Conservation (phyloP, 805 yeast genomes). For the Jamesozyma hellenica region DNA sequence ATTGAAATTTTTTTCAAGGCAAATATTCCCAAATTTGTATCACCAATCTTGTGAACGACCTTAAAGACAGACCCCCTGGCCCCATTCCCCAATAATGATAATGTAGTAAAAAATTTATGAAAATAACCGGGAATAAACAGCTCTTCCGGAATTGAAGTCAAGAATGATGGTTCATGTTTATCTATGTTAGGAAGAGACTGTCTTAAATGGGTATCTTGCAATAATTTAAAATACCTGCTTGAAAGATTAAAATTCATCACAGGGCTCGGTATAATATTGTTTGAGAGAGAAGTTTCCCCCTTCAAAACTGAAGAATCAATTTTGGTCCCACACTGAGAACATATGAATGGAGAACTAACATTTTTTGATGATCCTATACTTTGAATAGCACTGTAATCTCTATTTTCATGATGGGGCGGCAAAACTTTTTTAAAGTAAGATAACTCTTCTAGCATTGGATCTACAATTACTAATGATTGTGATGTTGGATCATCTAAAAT, state of each 20-base stretch:
- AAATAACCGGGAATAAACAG: constrained; percentile 80
- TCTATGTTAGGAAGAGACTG: constrained; percentile 1
- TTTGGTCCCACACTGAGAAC: constrained; percentile 27
- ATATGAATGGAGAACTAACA: constrained; percentile 18
- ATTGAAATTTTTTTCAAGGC: constrained; percentile 81
- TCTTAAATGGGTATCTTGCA: constrained; percentile 11
- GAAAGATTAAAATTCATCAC: constrained; percentile 9
- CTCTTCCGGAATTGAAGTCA: constrained; percentile 35
- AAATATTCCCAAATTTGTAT: constrained; percentile 64
- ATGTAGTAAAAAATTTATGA: constrained; percentile 53
- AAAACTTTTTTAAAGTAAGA: constrained; percentile 16
- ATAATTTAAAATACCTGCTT: constrained; percentile 14
- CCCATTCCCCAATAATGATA: constrained; percentile 63
- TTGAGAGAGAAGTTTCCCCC: neutral
- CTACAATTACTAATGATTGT: constrained; percentile 22
- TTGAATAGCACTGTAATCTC: neutral
- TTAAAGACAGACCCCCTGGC: constrained; percentile 77
- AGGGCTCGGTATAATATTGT: neutral
- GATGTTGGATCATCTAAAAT: constrained; percentile 24
- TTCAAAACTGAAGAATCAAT: constrained; percentile 6
- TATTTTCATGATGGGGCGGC: neutral
- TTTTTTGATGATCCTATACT: neutral
- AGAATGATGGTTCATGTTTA: neutral
- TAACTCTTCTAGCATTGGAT: constrained; percentile 19
- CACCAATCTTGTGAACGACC: constrained; percentile 66